Base-by-base conservation (phyloP, 306 rosid species). In the Adenanthera pavonina region DNA sequence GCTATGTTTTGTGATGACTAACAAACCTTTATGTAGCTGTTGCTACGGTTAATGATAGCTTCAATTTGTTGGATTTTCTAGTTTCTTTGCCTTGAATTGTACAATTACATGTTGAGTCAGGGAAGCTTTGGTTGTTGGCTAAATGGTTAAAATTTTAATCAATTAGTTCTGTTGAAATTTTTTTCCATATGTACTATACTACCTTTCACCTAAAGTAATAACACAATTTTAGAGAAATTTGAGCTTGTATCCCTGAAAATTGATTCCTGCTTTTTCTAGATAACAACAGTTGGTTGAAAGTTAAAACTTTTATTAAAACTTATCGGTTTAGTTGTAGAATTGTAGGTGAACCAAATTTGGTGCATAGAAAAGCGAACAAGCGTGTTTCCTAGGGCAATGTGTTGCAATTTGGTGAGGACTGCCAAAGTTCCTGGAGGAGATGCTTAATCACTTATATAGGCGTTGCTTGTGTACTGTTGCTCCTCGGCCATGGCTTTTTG, bases 401-500 rank as follows among this genome's bases (percentile, higher is more conserved):
- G 40, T 20, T 67, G 57, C 79, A 64, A 56, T 78, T 60, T 30
- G 38, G 52, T 67, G 44, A 57, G 59, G 44, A 47, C 33, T 19
- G 56, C 25, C 4, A 17, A 47, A 48, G 80, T 20, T 51, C 10
- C 9, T 10, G 46, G 6, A 73, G 69, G 51, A 47, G 77, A 80
- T 94, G 98, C 82, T 92, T 19, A 87, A 61, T 78, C 74, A 79
- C 61, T 78, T 88, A 57, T 34, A 79, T 49, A 87, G 80, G 80
- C 92, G 90, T 54, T 86, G 80, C 77, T 89, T 90, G 73, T 84
- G 89, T 82, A 85, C 86, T 51, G 75, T 82, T 69, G 60, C 81
- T 72, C 85, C 87, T 7, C 84, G 82, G 69, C 97, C 97, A 8
- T 95, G 97, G 97, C 95, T 95, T 11, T 91, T 93, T 56, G 88